Evolutionary conservation across 495 filamentous ascomycete species (phyloP).

Genomic region (Pyrenula massariospora): DNA sequence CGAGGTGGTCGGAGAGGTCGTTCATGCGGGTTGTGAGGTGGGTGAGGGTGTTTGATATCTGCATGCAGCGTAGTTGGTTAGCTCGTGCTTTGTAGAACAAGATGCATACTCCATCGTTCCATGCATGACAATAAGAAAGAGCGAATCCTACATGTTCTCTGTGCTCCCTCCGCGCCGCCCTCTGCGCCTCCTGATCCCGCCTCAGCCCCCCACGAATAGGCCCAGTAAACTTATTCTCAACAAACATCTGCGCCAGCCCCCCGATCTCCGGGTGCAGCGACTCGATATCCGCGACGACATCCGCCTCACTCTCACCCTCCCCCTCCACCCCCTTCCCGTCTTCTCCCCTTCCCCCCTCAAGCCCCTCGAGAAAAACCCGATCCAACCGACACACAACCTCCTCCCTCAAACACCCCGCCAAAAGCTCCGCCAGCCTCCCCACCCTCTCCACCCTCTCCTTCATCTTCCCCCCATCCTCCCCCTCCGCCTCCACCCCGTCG

Average conservation of each 20-base stretch:
- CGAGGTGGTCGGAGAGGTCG: constrained; percentile 16
- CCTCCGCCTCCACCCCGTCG: constrained; percentile 15
- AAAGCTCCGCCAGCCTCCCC: constrained; percentile 12
- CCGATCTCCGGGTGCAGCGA: constrained; percentile 52
- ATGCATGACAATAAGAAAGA: background rate
- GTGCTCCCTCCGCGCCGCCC: constrained; percentile 18
- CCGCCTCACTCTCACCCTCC: constrained; percentile 14
- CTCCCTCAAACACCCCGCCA: constrained; percentile 22
- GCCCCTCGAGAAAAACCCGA: constrained; percentile 26
- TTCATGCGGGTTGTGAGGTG: constrained; percentile 26
- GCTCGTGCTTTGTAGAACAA: no score
- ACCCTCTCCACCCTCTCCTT: constrained; percentile 11
- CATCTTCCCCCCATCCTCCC: constrained; percentile 17
- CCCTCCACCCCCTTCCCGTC: background rate
- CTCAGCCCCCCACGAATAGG: constrained; percentile 37
- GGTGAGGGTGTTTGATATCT: constrained; percentile 22
- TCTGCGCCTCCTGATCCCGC: constrained; percentile 19
- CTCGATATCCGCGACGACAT: constrained; percentile 45
- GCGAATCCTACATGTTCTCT: constrained; percentile 20
- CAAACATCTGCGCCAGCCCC: constrained; percentile 49
- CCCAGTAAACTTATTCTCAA: constrained; percentile 45
- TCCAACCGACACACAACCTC: constrained; percentile 34
- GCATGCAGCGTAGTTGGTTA: constrained; percentile 3
- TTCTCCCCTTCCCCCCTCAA: background rate
- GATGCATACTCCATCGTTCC: background rate